Base-by-base conservation (phyloP, 306 rosid species). In the Sphenostylis stenocarpa region DNA sequence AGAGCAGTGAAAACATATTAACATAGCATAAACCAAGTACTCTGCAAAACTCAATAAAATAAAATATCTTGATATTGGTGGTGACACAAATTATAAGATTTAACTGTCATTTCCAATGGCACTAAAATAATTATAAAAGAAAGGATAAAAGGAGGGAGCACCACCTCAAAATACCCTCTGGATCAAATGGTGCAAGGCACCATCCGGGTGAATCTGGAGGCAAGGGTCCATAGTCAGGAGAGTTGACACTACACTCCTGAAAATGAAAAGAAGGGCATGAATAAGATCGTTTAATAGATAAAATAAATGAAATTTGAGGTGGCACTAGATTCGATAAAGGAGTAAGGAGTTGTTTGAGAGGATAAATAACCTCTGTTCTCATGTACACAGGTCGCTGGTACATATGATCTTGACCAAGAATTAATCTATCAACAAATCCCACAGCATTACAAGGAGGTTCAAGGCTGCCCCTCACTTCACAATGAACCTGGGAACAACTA, bases 181-280 rank as follows among this genome's bases (percentile, higher is more conserved):
- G 90, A 48, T 90, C 97, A 88, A 90, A 90, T 70, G 97, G 97
- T 11, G 95, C 95, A 64, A 85, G 82, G 86, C 97, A 91, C 93
- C 93, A 91, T 36, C 67, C 89, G 33, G 97, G 93, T 73, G 91
- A 80, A 85, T 85, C 67, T 69, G 87, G 85, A 28, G 90, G 95
- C 80, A 90, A 80, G 67, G 97, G 91, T 74, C 93, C 91, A 75
- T 88, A 91, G 81, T 90, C 91, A 20, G 95, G 93, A 79, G 97
- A 91, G 72, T 88, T 88, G 49, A 86, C 83, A 79, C 93, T 91
- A 84, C 93, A 91, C 69, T 90, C 97, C 97, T 91, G 55, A 64
- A 78, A 78, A 77, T 53, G 41, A 63, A 70, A 76, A 49, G 65
- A 76, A 49, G 77, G 72, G 66, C 72, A 80, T 33, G 47, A 55